Evolutionary conservation across 2,329 filamentous ascomycete genomes (phyloP), one percentile per base, ranked within the genome.

Genomic region (Xylariaceae sp.): DNA sequence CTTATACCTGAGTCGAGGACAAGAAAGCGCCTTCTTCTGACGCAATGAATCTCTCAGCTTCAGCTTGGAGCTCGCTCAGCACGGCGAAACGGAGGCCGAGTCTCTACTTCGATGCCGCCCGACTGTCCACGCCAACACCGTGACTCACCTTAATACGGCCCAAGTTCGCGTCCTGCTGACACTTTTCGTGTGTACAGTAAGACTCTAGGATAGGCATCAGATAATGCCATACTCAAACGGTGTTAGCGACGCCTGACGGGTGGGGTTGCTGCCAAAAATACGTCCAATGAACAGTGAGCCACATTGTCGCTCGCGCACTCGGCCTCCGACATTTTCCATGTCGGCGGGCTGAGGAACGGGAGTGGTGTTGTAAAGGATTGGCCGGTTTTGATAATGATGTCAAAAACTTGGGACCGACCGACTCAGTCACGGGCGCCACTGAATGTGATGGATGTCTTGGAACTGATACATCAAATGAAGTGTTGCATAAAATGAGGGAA

Each of bases 241-340:
- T 45, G 10, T 45, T n/a, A n/a, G 13, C 11, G 9, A 45, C 5
- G 13, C 13, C 13, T 45, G 10, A 45, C 9, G n/a, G 42, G 42
- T 45, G 42, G 42, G 6, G 42, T 45, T 45, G 42, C 9, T 13
- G 37, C 37, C 37, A 9, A 42, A 39, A 54, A 37, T 49, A 10
- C 11, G 8, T 42, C 37, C 11, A 59, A 54, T 53, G 15, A 45
- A 34, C 23, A n/a, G 23, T 17, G 57, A 30, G 47, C n/a, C 8
- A 50, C 30, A 49, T 35, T 42, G 37, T 42, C 7, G 7, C 53
- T 62, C 58, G 58, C 61, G 61, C 39, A 23, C 44, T 55, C 58
- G 61, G 58, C 17, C 13, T 49, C 55, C 60, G 57, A 55, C 37
- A 45, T 30, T 6, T 47, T 51, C 13, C 15, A 51, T 13, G 23